Percentiles rank a stretch among this genome's conserved stretches.
phyloP scores from a whole-genome alignment of 768 basidiomycete genomes.

The Kwoniella shandongensis region DNA sequence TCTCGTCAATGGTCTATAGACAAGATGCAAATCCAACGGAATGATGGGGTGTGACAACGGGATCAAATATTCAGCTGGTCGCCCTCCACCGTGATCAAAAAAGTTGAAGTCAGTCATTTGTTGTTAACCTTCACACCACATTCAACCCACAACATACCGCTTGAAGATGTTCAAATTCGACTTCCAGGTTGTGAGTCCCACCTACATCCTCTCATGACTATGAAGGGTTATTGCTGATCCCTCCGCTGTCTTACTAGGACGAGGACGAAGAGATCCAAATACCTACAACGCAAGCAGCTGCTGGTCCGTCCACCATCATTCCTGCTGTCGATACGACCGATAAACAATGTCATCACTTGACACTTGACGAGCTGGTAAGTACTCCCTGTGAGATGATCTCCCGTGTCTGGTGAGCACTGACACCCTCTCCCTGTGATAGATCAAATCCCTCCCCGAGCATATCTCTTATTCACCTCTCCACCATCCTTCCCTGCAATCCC shows the following conservation, averaged over 20 bases:
- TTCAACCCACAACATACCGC: too few relatives aligned
- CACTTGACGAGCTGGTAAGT: conserved; percentile 47
- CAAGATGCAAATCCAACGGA: too few relatives aligned
- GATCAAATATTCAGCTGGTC: too few relatives aligned
- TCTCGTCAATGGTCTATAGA: too few relatives aligned
- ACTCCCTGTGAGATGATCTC: too few relatives aligned
- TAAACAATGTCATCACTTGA: conserved; percentile 23
- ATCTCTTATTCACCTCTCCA: conserved; percentile 78
- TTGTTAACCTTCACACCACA: too few relatives aligned
- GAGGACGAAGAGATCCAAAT: conserved; percentile 14
- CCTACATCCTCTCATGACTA: background rate
- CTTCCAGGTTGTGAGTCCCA: conserved; percentile 59
- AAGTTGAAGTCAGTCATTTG: too few relatives aligned
- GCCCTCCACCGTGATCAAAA: too few relatives aligned
- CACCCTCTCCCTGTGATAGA: conserved; percentile 56
- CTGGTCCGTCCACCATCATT: conserved; percentile 26
- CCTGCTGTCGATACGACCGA: conserved; percentile 21
- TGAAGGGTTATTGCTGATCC: conserved; percentile 36
- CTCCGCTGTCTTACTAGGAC: conserved; percentile 23
- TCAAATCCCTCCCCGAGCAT: conserved; percentile 66
- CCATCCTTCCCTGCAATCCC: conserved; percentile 56
- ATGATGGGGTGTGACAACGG: too few relatives aligned
- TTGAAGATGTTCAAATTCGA: conserved; percentile 67
- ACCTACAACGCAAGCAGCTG: conserved; percentile 7
- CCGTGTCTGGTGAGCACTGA: background rate